Base-by-base conservation (phyloP, 2,329 filamentous ascomycete species). In the Fusarium sp. region DNA sequence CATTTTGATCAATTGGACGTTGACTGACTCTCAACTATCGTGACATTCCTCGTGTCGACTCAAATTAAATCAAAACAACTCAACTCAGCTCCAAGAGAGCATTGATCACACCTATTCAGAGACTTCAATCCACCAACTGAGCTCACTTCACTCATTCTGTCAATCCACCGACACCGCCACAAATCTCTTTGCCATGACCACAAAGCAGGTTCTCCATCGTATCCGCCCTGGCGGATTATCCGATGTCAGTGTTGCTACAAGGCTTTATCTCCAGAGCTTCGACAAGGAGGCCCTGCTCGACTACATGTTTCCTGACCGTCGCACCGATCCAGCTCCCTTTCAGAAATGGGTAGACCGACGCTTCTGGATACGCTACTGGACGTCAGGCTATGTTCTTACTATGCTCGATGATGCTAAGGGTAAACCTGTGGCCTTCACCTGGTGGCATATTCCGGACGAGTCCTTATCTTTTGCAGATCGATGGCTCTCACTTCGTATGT, bases 341-440 rank as follows among this genome's bases (percentile, higher is more conserved):
- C 37, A 51, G 21, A 55, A 62, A 4, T 74, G 72, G 65, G 20
- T 78, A 34, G 18, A 57, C 37, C 73, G 77, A 54, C 69, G 76
- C 45, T 80, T 80, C 47, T 59, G 67, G 48, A 37, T 69, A 21
- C 74, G 80, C 28, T 80, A 75, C 61, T 81, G 79, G 79, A 74
- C 74, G 3, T 65, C 72, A 6, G 76, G 78, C 21, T 81, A 76
- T 50, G 37, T 69, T 47, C 73, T 81, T 20, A 73, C 74, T 20
- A 70, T 77, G 45, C 50, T 76, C 8, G 72, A 75, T 46, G 69
- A 68, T 25, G 69, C 42, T 12, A 49, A 49, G 13, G 65, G 60
- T 9, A 61, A 32, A 8, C 25, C 77, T 7, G 76, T 77, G 8
- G 80, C 70, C 3, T 78, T 80, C 43, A 63, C 77, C 8, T 81